Base-by-base conservation (phyloP, 1,284 basidiomycete species). In the Ustilago bromivora region DNA sequence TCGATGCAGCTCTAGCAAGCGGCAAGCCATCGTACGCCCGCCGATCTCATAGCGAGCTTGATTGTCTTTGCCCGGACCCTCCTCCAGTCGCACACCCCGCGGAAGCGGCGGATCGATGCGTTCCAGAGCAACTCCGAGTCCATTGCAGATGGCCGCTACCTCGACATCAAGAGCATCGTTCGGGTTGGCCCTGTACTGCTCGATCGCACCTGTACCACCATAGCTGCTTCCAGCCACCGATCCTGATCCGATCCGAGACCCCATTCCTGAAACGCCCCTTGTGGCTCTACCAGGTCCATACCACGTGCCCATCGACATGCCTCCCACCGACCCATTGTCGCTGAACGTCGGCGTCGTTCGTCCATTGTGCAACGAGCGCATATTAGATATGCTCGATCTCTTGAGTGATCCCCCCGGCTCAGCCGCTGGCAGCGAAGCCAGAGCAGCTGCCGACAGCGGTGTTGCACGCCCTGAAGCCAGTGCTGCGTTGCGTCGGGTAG, bases 101-200 rank as follows among this genome's bases (percentile, higher is more conserved):
- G 88, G 89, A 73, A 94, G 84, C 9, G 91, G 92, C 23, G 92
- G 91, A 81, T 95, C 94, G 11, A 94, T 88, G 2, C 94, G 91
- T 81, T 93, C 92, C 61, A 95, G 89, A 17, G 91, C 85, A 60
- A 96, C 88, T 19, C 91, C 88, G 49, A 94, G 90, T 17, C 90
- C 89, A 84, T 95, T 95, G 71, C 91, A 92, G 47, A 95, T 87
- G 36, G 87, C 87, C 4, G 92, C 92, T 41, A 96, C 90, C 84
- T 94, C 92, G 8, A 89, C 86, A 86, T 96, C 94, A 40, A 96
- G 89, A 4, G 94, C 93, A 84, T 96, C 94, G 69, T 90, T 90
- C 51, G 88, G 82, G 84, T 92, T 94, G 3, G 92, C 90, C n/a
- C 90, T 85, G 86, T 96, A 96, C 71, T 90, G 61, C 49, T 75